Evolutionary conservation across 352 stramenopile genomes (phyloP).

Genomic region (Paralagenidium karlingii): DNA sequence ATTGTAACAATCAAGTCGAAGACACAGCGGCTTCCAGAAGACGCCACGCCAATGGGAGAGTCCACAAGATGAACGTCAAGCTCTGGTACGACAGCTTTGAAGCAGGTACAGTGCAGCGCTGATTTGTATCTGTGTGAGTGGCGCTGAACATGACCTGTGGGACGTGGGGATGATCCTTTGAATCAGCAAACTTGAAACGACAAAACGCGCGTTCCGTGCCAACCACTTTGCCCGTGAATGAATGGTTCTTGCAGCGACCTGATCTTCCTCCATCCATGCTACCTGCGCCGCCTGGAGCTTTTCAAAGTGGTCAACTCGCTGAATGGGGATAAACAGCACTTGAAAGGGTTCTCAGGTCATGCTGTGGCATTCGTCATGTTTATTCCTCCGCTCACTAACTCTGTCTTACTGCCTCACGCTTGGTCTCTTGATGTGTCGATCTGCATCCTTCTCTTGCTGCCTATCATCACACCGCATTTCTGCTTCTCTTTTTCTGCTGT

Average conservation of each 20-base stretch:
- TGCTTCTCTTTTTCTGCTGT: too few relatives aligned
- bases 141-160: neutral
- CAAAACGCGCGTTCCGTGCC: too few relatives aligned
- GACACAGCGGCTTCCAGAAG: slow-evolving; percentile 58
- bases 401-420: neutral
- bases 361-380: too few relatives aligned
- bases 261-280: slow-evolving; percentile 64
- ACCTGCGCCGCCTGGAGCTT: slow-evolving; percentile 31
- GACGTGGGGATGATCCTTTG: neutral
- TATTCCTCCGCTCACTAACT: too few relatives aligned
- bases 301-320: slow-evolving; percentile 22
- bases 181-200: too few relatives aligned
- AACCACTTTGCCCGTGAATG: too few relatives aligned
- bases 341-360: too few relatives aligned
- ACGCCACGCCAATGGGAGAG: slow-evolving; percentile 49
- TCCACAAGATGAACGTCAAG: slow-evolving; percentile 74
- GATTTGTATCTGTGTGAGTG: neutral
- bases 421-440: too few relatives aligned
- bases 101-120: slow-evolving; percentile 7
- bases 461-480: too few relatives aligned
- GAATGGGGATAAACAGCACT: slow-evolving; percentile 70
- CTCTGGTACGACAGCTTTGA: slow-evolving; percentile 73
- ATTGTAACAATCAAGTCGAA: slow-evolving; percentile 75
- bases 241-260: slow-evolving; percentile 5
- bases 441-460: too few relatives aligned